Conservation (phyloP, 78 protist species). For the Monosiga brevicollis region DNA sequence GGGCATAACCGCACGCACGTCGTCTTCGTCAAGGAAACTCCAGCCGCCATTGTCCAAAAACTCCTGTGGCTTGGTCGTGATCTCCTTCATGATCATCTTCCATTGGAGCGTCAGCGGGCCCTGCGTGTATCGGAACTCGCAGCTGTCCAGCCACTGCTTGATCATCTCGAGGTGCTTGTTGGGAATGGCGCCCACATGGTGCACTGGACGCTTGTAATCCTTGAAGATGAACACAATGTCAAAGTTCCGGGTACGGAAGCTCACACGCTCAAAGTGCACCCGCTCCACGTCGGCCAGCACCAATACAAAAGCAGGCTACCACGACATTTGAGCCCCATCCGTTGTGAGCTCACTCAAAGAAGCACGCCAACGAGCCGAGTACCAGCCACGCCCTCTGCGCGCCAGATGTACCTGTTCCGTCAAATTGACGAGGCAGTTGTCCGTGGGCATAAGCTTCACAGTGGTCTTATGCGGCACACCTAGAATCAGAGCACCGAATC, state of each 20-base stretch:
- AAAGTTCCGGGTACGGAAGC: slow-evolving; percentile 58
- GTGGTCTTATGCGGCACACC: slow-evolving; percentile 66
- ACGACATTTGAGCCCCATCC: no score
- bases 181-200: slow-evolving; percentile 28
- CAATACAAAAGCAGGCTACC: slow-evolving; percentile 75
- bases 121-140: slow-evolving; percentile 66
- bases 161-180: slow-evolving; percentile 53
- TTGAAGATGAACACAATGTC: slow-evolving; percentile 84
- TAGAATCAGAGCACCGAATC: not conserved
- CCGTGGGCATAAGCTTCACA: slow-evolving; percentile 66
- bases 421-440: slow-evolving; percentile 61
- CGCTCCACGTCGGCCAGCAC: slow-evolving; percentile 77
- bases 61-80: slow-evolving; percentile 34
- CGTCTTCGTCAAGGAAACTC: slow-evolving; percentile 51
- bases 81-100: slow-evolving; percentile 58
- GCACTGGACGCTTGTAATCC: slow-evolving; percentile 43
- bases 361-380: no score
- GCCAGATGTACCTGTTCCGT: slow-evolving; percentile 26
- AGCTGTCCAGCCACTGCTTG: slow-evolving; percentile 72
- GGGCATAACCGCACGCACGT: slow-evolving; percentile 18
- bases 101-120: slow-evolving; percentile 59
- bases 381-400: no score
- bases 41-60: slow-evolving; percentile 77
- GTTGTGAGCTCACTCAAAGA: no score
- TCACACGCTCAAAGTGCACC: slow-evolving; percentile 84